phyloP scores from a whole-genome alignment of 257 asterid species.

The Buddleja alternifolia region DNA sequence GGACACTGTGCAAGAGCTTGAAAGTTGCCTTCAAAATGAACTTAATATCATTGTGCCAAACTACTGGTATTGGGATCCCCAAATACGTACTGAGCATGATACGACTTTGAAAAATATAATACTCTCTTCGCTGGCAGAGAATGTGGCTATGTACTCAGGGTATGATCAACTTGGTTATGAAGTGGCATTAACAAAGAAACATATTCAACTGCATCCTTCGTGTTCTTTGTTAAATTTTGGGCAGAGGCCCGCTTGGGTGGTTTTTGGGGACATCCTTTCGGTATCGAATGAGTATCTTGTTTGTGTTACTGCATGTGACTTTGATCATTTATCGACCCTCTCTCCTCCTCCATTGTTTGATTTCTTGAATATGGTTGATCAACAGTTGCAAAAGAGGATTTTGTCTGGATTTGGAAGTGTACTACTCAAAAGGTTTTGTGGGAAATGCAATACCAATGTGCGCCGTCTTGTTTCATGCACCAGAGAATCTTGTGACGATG shows the following conservation, averaged over 20 bases:
- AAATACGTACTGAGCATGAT: slow-evolving; percentile 50
- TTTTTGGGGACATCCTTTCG: slow-evolving; percentile 80
- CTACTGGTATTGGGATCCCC: slow-evolving; percentile 85
- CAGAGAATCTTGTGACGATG: slow-evolving; percentile 63
- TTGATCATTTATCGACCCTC: slow-evolving; percentile 51
- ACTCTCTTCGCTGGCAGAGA: slow-evolving; percentile 78
- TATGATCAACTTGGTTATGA: slow-evolving; percentile 90
- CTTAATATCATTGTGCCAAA: slow-evolving; percentile 64
- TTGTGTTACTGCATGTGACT: slow-evolving; percentile 77
- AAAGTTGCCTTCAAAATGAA: slow-evolving; percentile 70
- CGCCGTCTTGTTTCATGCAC: slow-evolving; percentile 56
- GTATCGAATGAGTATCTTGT: slow-evolving; percentile 66
- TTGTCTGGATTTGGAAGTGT: slow-evolving; percentile 67
- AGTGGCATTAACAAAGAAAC: slow-evolving; percentile 76
- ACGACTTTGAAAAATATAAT: slow-evolving; percentile 56
- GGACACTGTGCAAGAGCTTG: slow-evolving; percentile 79
- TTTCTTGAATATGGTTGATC: slow-evolving; percentile 59
- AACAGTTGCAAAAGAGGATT: slow-evolving; percentile 59
- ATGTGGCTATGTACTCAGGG: slow-evolving; percentile 94
- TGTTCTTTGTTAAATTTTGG: slow-evolving; percentile 75
- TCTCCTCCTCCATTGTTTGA: slow-evolving; percentile 66
- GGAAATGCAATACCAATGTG: slow-evolving; percentile 57
- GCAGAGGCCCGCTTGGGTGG: slow-evolving; percentile 83
- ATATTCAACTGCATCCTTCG: slow-evolving; percentile 84
- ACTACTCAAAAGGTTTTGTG: slow-evolving; percentile 78